Evolutionary conservation across 768 basidiomycete genomes (phyloP).

Genomic region (Agaricus subrufescens): DNA sequence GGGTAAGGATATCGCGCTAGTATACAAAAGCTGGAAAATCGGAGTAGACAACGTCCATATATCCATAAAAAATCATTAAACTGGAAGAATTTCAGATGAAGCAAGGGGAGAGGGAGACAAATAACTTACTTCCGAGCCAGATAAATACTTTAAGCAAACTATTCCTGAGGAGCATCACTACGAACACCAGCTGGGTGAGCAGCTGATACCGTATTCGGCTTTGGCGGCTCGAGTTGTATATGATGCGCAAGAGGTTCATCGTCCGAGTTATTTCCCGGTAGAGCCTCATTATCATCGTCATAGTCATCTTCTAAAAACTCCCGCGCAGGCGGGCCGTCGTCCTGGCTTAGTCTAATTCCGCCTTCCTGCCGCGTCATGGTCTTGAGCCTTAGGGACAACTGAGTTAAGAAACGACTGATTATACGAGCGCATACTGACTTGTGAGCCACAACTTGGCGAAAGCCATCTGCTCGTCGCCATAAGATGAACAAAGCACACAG

Average conservation of each 20-base stretch:
- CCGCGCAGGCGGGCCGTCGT: conserved; percentile 67
- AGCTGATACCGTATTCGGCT: not conserved
- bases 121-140: not conserved
- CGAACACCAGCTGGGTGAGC: not conserved
- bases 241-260: conserved; percentile 25
- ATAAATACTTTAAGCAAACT: not conserved
- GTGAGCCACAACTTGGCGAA: conserved; percentile 59
- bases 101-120: not conserved
- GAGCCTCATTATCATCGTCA: conserved; percentile 34
- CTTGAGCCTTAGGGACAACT: conserved; percentile 41
- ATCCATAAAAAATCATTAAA: not conserved
- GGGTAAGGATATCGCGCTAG: not conserved
- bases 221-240: conserved; percentile 17
- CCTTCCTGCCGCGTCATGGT: conserved; percentile 52
- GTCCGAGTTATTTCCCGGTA: conserved; percentile 17
- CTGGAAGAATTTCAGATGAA: not conserved
- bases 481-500: conserved; percentile 55
- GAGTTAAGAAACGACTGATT: not conserved
- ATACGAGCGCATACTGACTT: conserved; percentile 34
- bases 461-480: conserved; percentile 53
- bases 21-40: conserved; percentile 2
- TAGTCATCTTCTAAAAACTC: conserved; percentile 61
- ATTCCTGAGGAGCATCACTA: not conserved
- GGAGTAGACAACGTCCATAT: not conserved
- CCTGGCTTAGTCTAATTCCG: conserved; percentile 60